Percentiles rank a stretch among this genome's conserved stretches.
Conservation (phyloP, 2,329 filamentous ascomycete genomes). For the Colletotrichum eremochloae region DNA sequence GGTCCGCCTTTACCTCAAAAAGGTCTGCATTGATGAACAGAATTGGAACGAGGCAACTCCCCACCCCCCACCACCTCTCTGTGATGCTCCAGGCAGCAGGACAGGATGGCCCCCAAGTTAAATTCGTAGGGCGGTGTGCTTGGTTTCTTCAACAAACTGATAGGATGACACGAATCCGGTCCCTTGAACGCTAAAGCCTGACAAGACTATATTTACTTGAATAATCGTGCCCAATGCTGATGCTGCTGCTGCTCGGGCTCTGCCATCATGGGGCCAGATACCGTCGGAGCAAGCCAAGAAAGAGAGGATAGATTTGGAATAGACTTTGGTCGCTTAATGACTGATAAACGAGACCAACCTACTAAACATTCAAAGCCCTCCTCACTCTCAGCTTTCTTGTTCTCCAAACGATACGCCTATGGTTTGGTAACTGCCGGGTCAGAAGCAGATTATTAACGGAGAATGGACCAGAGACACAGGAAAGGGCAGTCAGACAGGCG, state of each 20-base stretch:
- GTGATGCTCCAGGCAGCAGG: neutral
- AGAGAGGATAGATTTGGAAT: no score
- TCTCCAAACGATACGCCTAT: no score
- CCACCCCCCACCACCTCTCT: neutral
- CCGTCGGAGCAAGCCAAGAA: neutral
- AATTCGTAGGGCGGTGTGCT: no score
- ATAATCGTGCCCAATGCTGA: neutral
- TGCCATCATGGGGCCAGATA: neutral
- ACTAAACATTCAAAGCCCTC: neutral
- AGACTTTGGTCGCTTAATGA: neutral
- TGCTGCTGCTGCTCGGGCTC: neutral
- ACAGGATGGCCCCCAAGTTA: neutral
- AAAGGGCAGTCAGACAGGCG: neutral
- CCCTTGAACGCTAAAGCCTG: neutral
- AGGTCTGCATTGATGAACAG: neutral
- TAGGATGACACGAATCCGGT: neutral
- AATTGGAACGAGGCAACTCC: neutral
- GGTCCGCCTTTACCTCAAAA: neutral
- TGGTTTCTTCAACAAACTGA: neutral
- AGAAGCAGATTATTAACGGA: neutral
- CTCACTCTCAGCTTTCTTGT: neutral
- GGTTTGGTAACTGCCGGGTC: neutral
- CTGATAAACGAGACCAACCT: neutral
- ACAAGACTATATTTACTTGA: neutral
- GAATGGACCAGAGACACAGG: neutral